These are phyloP conservation scores for Neckera pumila DNA, from an alignment of 225 moss, liverwort and hornwort species.

Conservation along the genomic window DNA sequence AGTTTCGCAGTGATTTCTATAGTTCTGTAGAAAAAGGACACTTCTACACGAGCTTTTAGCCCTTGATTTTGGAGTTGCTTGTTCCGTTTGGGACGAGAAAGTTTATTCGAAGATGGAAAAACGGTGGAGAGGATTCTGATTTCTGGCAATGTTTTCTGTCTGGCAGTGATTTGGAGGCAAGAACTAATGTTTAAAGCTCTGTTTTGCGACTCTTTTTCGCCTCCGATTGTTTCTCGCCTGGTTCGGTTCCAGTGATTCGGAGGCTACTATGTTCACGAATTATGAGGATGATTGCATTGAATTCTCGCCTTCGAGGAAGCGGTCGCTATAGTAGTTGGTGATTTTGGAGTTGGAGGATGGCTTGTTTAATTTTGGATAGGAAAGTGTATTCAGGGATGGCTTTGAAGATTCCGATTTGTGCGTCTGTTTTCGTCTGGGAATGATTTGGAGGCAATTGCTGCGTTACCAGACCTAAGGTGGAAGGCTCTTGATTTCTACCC, in stretches of 20 bases:
- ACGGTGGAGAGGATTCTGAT: neutral
- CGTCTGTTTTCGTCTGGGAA: neutral
- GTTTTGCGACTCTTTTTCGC: neutral
- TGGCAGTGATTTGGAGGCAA: neutral
- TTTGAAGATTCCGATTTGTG: neutral
- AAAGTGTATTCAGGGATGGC: neutral
- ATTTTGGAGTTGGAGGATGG: neutral
- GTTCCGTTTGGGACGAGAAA: neutral
- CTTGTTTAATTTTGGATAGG: neutral
- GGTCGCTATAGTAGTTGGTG: neutral
- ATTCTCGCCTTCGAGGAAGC: conserved; percentile 13
- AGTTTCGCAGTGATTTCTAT: neutral
- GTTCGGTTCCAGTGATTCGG: neutral
- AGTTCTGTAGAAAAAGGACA: neutral
- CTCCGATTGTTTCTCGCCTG: neutral
- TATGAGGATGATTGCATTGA: neutral
- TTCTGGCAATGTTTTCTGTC: neutral
- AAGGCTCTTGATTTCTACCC: neutral
- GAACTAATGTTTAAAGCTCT: neutral
- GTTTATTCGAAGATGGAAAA: neutral
- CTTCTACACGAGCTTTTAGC: neutral
- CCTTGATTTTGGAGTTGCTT: neutral
- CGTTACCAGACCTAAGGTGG: neutral
- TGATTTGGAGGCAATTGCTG: neutral
- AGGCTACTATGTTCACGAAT: neutral